A percentile compares a stretch with the other conserved stretches of the same genome.
These are phyloP conservation scores for Mortierella sp. DNA, from an alignment of 371 early-diverging fungal genomes.

Conservation along the genomic window DNA sequence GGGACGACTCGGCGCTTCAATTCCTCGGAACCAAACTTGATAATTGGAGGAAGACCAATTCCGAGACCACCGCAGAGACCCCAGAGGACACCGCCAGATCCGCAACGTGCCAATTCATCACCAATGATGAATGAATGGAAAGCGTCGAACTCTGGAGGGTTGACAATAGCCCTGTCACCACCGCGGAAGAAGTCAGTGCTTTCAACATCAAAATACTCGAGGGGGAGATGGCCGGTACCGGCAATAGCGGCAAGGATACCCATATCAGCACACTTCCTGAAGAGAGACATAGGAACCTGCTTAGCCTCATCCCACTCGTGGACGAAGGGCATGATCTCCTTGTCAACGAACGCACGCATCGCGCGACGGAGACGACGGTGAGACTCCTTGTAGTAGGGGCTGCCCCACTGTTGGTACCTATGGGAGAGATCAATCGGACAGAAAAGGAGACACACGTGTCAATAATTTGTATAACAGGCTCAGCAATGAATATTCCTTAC, in stretches of 20 bases:
- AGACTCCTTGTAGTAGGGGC: slow-evolving; percentile 83
- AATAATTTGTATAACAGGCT: background rate
- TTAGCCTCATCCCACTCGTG: slow-evolving; percentile 92
- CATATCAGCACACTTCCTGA: slow-evolving; percentile 77
- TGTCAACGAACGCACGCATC: slow-evolving; percentile 83
- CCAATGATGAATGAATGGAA: slow-evolving; percentile 84
- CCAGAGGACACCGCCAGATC: slow-evolving; percentile 90
- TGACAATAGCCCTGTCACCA: slow-evolving; percentile 62
- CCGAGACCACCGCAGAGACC: slow-evolving; percentile 81
- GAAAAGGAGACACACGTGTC: background rate
- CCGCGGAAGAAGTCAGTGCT: slow-evolving; percentile 42
- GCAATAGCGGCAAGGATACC: slow-evolving; percentile 80
- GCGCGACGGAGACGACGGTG: slow-evolving; percentile 78
- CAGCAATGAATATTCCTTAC: too few relatives aligned
- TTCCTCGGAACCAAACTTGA: slow-evolving; percentile 79
- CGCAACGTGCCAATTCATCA: slow-evolving; percentile 88
- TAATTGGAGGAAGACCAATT: slow-evolving; percentile 85
- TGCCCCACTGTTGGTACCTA: slow-evolving; percentile 78
- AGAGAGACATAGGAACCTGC: slow-evolving; percentile 74
- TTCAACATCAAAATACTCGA: slow-evolving; percentile 50
- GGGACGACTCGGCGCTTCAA: slow-evolving; percentile 79
- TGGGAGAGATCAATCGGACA: background rate
- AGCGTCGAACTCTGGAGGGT: slow-evolving; percentile 72
- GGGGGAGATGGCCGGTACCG: slow-evolving; percentile 60
- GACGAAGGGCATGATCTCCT: slow-evolving; percentile 84